Evolutionary conservation across 2,329 filamentous ascomycete genomes (phyloP).

Genomic region (Apiospora pterosperma): DNA sequence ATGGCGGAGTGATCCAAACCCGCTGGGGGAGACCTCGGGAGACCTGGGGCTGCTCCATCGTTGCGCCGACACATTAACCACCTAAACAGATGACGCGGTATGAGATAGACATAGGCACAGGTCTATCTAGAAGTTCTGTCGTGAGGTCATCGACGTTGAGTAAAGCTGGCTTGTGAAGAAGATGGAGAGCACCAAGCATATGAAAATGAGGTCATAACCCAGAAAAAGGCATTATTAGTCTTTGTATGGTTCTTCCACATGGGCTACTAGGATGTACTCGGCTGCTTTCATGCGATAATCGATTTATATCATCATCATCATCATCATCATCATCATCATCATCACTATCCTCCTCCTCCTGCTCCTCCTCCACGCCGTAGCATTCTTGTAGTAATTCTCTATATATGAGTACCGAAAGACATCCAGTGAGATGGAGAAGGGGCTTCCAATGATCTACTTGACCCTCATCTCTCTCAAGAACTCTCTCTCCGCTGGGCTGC

Average conservation of each 20-base stretch:
- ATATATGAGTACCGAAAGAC: neutral
- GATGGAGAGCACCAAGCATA: conserved; percentile 5
- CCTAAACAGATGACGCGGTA: neutral
- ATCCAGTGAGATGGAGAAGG: neutral
- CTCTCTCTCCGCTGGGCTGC: neutral
- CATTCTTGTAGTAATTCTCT: neutral
- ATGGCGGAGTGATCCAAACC: neutral
- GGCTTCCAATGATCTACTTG: conserved; percentile 6
- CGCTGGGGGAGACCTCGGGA: neutral
- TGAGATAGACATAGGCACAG: neutral
- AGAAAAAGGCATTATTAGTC: neutral
- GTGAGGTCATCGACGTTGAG: conserved; percentile 25
- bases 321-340: neutral
- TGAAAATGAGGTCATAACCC: conserved; percentile 17
- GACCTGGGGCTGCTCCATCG: neutral
- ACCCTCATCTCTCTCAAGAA: neutral
- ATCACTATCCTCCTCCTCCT: neutral
- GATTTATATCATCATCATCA: neutral
- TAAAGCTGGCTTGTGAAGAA: neutral
- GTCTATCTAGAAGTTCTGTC: neutral
- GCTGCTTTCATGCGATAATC: neutral
- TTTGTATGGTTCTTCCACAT: neutral
- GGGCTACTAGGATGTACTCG: neutral
- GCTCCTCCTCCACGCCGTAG: neutral
- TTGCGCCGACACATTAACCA: neutral